phyloP scores from a whole-genome alignment of 2,329 filamentous ascomycete genomes.

The Periconia digitata region DNA sequence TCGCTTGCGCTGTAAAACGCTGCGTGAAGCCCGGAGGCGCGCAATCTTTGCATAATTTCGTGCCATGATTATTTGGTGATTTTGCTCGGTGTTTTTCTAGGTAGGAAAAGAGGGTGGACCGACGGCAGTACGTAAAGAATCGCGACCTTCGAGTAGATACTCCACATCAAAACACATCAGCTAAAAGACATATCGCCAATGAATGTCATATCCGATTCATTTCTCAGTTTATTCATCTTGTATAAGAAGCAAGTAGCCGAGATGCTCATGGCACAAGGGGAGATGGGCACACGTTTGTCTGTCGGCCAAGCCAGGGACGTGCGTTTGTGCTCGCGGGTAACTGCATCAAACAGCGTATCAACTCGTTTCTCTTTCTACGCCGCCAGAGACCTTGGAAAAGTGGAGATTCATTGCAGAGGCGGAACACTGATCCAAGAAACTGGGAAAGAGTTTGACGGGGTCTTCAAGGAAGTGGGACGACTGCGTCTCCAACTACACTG shows the following conservation, averaged over 20 bases:
- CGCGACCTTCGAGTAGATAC: constrained; percentile 27
- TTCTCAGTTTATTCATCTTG: constrained; percentile 4
- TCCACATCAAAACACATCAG: constrained; percentile 12
- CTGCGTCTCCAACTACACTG: too few relatives aligned
- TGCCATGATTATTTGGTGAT: not conserved
- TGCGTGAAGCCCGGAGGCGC: constrained; percentile 9
- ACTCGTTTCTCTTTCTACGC: constrained; percentile 26
- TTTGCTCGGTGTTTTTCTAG: too few relatives aligned
- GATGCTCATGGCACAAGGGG: constrained; percentile 12
- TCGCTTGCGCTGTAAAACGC: constrained; percentile 15
- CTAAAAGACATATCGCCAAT: constrained; percentile 19
- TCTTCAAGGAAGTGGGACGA: too few relatives aligned
- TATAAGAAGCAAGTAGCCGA: constrained; percentile 17
- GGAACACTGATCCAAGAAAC: constrained; percentile 12
- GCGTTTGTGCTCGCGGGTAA: constrained; percentile 33
- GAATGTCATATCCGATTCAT: constrained; percentile 1
- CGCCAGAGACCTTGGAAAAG: not conserved
- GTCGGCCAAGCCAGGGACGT: constrained; percentile 26
- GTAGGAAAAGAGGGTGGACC: not conserved
- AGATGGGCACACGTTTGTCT: constrained; percentile 38
- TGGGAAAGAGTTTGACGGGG: constrained; percentile 11
- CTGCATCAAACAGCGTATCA: constrained; percentile 32
- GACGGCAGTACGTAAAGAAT: constrained; percentile 1
- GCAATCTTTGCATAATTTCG: not conserved
- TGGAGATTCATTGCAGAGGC: constrained; percentile 1